phyloP scores from a whole-genome alignment of 2,329 filamentous ascomycete genomes.

The Thelonectria discophora region DNA sequence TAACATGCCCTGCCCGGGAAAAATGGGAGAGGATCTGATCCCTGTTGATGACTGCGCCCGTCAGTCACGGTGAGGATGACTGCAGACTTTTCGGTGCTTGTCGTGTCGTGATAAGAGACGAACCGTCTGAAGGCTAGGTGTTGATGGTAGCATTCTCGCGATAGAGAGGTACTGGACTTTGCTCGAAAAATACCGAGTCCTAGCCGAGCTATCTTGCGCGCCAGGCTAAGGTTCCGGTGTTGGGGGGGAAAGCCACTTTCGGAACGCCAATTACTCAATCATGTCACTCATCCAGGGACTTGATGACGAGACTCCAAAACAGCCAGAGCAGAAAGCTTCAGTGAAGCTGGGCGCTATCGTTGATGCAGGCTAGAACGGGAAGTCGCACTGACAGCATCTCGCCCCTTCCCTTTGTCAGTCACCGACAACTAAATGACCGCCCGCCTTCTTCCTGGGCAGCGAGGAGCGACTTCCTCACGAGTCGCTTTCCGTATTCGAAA shows the following conservation, averaged over 20 bases:
- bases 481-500: conserved; percentile 10
- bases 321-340: background rate
- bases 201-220: background rate
- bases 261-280: conserved; percentile 5
- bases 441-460: too few species aligned
- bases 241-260: conserved; percentile 1
- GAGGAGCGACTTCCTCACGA: background rate
- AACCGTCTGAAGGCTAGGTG: too few species aligned
- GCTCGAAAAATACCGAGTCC: too few species aligned
- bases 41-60: conserved; percentile 1
- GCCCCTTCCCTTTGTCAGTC: conserved; percentile 8
- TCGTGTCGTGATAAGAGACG: background rate
- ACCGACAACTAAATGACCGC: background rate
- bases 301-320: background rate
- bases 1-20: conserved; percentile 2
- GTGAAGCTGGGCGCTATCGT: background rate
- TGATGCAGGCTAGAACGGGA: conserved; percentile 1
- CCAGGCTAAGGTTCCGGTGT: conserved; percentile 4
- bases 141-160: too few species aligned
- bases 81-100: background rate
- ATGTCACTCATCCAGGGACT: too few species aligned
- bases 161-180: too few species aligned
- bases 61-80: background rate
- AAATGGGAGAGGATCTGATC: conserved; percentile 18
- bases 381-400: conserved; percentile 6